Conservation (phyloP, 1,139 yeast genomes). For the Sugiyamaella grinbergsii region DNA sequence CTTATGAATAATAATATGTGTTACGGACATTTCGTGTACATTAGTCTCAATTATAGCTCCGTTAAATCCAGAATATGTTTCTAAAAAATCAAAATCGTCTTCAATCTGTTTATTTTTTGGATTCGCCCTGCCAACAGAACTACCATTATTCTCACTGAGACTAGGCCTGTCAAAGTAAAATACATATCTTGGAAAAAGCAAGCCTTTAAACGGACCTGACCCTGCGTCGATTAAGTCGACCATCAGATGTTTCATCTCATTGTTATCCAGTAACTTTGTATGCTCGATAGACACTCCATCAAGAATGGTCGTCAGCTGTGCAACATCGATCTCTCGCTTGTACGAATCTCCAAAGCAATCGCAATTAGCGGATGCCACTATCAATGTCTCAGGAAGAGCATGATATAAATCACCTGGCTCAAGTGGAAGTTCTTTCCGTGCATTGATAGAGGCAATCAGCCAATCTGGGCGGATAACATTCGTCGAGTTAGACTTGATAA, state of each 20-base stretch:
- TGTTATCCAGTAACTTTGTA: neutral
- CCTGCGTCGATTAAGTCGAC: conserved; percentile 20
- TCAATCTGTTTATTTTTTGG: conserved; percentile 3
- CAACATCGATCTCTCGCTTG: conserved; percentile 20
- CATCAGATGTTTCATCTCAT: conserved; percentile 9
- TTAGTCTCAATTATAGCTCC: conserved; percentile 22
- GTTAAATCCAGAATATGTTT: conserved; percentile 20
- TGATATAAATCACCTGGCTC: conserved; percentile 50
- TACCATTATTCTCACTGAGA: conserved; percentile 15
- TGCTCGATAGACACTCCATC: neutral
- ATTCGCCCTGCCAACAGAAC: neutral
- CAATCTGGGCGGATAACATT: conserved; percentile 70
- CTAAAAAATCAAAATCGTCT: conserved; percentile 15
- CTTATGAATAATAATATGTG: conserved; percentile 19
- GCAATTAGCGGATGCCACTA: conserved; percentile 27
- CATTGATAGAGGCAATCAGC: conserved; percentile 65
- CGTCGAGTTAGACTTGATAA: conserved; percentile 49
- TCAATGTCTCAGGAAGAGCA: conserved; percentile 24
- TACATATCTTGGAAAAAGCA: conserved; percentile 21
- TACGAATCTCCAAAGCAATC: conserved; percentile 42
- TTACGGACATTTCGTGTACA: conserved; percentile 19
- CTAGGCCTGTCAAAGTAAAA: conserved; percentile 23
- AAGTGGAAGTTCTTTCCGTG: conserved; percentile 49
- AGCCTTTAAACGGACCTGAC: conserved; percentile 18
- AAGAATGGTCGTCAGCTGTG: neutral